A percentile compares a stretch with the other conserved stretches of the same genome.
Conservation (phyloP, 768 basidiomycete genomes). For the Multifurca ochricompacta region DNA sequence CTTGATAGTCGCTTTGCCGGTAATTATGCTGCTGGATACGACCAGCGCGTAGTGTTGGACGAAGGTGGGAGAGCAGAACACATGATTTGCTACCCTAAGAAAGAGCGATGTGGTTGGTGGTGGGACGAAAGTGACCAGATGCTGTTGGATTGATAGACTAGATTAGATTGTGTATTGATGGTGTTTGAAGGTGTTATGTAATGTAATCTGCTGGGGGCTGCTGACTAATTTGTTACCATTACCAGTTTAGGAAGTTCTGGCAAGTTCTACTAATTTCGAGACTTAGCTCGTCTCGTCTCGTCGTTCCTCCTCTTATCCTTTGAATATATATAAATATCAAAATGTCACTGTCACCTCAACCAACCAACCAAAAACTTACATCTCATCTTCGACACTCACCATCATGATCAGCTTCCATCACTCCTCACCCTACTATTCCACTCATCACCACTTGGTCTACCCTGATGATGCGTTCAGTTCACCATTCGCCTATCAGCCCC, state of each 20-base stretch:
- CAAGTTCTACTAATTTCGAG: conserved; percentile 7
- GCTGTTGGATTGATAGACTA: not conserved
- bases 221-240: not conserved
- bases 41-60: not conserved
- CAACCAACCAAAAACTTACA: not conserved
- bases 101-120: conserved; percentile 7
- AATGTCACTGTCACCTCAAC: not conserved
- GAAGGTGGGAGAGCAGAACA: conserved; percentile 3
- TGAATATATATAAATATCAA: not conserved
- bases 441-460: not conserved
- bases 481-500: not conserved
- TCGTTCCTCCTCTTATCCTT: not conserved
- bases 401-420: conserved; percentile 1
- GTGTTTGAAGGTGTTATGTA: no score
- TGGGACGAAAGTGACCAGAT: not conserved
- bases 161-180: no score
- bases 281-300: not conserved
- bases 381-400: not conserved
- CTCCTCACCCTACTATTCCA: not conserved
- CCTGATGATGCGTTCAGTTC: not conserved
- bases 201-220: not conserved
- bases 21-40: conserved; percentile 2
- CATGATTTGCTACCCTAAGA: conserved; percentile 2
- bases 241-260: not conserved
- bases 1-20: conserved; percentile 1